Conservation (phyloP, 495 filamentous ascomycete genomes). For the Penicillium maclennaniae region DNA sequence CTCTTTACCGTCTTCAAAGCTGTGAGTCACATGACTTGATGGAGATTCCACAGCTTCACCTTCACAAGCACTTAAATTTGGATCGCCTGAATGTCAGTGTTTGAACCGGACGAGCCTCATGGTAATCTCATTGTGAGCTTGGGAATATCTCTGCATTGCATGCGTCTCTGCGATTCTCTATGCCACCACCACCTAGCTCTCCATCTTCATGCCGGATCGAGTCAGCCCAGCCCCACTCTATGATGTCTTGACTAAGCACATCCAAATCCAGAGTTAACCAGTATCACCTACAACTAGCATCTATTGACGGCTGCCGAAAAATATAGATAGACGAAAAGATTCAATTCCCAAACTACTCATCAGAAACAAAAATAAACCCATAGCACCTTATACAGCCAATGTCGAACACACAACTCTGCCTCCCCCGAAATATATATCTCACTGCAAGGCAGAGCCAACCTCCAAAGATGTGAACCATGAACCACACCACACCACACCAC, state of each 20-base stretch:
- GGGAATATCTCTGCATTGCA: background rate
- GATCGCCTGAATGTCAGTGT: background rate
- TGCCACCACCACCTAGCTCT: background rate
- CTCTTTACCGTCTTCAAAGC: constrained; percentile 6
- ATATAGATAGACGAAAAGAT: background rate
- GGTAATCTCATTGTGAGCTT: background rate
- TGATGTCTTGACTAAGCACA: background rate
- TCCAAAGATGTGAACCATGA: background rate
- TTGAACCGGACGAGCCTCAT: background rate
- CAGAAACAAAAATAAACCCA: constrained; percentile 15
- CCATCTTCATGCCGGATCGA: background rate
- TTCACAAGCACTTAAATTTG: background rate
- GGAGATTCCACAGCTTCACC: background rate
- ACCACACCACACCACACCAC: no score
- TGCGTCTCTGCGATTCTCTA: background rate
- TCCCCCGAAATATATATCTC: constrained; percentile 20
- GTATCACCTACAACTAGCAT: background rate
- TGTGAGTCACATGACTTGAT: constrained; percentile 7
- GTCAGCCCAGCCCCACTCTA: background rate
- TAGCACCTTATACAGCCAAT: constrained; percentile 15
- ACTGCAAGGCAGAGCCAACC: background rate
- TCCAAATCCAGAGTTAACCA: background rate
- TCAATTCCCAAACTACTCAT: constrained; percentile 18
- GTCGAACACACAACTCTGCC: background rate
- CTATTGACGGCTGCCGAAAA: background rate